These are phyloP conservation scores for Coffea canephora DNA, from an alignment of 257 asterid species.

Conservation along the genomic window DNA sequence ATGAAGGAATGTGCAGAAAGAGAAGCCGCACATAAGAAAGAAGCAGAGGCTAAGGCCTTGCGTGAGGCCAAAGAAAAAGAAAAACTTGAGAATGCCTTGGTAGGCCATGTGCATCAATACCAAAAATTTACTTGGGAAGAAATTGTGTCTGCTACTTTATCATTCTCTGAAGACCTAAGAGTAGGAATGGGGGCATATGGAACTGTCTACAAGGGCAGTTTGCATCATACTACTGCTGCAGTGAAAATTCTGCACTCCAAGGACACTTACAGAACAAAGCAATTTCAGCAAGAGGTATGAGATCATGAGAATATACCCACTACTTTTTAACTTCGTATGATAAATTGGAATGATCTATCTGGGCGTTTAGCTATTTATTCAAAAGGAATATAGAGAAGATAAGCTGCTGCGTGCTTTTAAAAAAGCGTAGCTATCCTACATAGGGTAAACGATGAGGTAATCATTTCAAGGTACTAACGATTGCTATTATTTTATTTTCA, in stretches of 20 bases:
- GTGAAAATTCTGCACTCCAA: conserved; percentile 71
- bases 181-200: conserved; percentile 90
- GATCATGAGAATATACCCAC: conserved; percentile 5
- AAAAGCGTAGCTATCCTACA: neutral
- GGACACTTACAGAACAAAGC: conserved; percentile 53
- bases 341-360: neutral
- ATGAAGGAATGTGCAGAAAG: conserved; percentile 57
- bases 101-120: conserved; percentile 47
- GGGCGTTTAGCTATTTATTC: neutral
- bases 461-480: conserved; percentile 7
- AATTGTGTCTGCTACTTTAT: conserved; percentile 59
- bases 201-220: conserved; percentile 78
- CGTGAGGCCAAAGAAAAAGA: conserved; percentile 60
- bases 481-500: conserved; percentile 30
- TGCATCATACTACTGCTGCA: conserved; percentile 81
- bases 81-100: conserved; percentile 61
- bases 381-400: neutral
- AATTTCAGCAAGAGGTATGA: conserved; percentile 84
- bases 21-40: conserved; percentile 70
- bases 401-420: neutral
- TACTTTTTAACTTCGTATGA: neutral
- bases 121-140: conserved; percentile 83
- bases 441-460: neutral
- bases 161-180: conserved; percentile 64
- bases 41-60: conserved; percentile 54